Percentiles rank a stretch among this genome's conserved stretches.
These are phyloP conservation scores for Dissoconium aciculare DNA, from an alignment of 2,329 filamentous ascomycete species.

Conservation along the genomic window DNA sequence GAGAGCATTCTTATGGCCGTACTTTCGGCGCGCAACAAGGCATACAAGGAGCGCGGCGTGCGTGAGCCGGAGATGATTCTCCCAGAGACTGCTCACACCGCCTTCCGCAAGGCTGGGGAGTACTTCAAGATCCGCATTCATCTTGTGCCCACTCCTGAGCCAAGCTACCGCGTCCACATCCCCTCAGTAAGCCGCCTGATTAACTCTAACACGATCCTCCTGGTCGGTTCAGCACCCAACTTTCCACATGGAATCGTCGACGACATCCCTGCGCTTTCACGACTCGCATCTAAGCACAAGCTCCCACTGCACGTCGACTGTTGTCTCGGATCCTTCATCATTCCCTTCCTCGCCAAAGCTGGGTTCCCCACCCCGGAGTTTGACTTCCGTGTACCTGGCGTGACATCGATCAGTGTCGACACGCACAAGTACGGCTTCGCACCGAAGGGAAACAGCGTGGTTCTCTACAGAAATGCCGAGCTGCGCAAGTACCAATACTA, in stretches of 20 bases:
- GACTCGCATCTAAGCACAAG: constrained; percentile 62
- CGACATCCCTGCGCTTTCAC: constrained; percentile 74
- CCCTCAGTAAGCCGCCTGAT: constrained; percentile 66
- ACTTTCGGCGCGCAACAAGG: constrained; percentile 78
- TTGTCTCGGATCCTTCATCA: constrained; percentile 88
- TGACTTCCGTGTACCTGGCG: constrained; percentile 85
- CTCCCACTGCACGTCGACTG: constrained; percentile 92
- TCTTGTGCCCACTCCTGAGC: constrained; percentile 71
- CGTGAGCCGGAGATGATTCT: constrained; percentile 96
- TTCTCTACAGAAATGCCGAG: constrained; percentile 69
- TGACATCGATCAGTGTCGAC: constrained; percentile 90
- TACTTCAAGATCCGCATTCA: constrained; percentile 98
- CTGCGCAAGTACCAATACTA: constrained; percentile 91
- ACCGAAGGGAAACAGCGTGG: constrained; percentile 88
- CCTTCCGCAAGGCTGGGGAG: constrained; percentile 84
- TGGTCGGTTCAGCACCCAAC: constrained; percentile 91
- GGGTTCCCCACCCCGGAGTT: constrained; percentile 80
- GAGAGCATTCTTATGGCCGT: constrained; percentile 97
- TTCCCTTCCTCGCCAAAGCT: constrained; percentile 83
- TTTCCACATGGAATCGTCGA: constrained; percentile 98
- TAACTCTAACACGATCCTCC: constrained; percentile 83
- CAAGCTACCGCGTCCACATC: constrained; percentile 70
- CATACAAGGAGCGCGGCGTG: constrained; percentile 67
- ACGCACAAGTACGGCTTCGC: constrained; percentile 99
- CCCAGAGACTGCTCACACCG: constrained; percentile 85